Conservation (phyloP, 164 flowering plant species). For the Dillenia turbinata region DNA sequence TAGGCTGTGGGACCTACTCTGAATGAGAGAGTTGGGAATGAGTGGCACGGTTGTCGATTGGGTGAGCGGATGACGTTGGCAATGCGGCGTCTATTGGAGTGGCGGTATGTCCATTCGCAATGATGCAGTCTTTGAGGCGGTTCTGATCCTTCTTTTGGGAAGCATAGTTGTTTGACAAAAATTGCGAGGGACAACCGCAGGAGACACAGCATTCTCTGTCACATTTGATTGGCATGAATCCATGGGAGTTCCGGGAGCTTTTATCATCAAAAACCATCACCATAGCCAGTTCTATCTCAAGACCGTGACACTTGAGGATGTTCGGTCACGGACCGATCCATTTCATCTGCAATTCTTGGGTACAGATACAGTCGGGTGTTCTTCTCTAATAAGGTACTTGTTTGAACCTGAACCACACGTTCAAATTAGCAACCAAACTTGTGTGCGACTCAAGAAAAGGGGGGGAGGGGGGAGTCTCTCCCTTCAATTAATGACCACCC, state of each 20-base stretch:
- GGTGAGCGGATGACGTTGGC: no score
- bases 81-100: no score
- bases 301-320: conserved; percentile 52
- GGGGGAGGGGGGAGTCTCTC: no score
- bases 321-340: conserved; percentile 50
- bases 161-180: no score
- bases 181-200: conserved; percentile 30
- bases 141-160: no score
- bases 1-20: no score
- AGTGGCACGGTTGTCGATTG: no score
- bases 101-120: no score
- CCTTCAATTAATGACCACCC: no score
- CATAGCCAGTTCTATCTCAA: conserved; percentile 67
- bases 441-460: no score
- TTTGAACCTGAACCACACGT: conserved; percentile 29
- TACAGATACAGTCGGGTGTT: conserved; percentile 60
- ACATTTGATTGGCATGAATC: conserved; percentile 64
- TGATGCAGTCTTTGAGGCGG: no score
- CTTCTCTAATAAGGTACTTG: conserved; percentile 57
- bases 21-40: no score
- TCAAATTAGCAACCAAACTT: not conserved
- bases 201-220: conserved; percentile 36
- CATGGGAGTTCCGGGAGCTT: conserved; percentile 73
- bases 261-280: conserved; percentile 58
- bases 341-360: conserved; percentile 86